Evolutionary conservation across 495 filamentous ascomycete genomes (phyloP).

Genomic region (Sphaerosporella brunnea): DNA sequence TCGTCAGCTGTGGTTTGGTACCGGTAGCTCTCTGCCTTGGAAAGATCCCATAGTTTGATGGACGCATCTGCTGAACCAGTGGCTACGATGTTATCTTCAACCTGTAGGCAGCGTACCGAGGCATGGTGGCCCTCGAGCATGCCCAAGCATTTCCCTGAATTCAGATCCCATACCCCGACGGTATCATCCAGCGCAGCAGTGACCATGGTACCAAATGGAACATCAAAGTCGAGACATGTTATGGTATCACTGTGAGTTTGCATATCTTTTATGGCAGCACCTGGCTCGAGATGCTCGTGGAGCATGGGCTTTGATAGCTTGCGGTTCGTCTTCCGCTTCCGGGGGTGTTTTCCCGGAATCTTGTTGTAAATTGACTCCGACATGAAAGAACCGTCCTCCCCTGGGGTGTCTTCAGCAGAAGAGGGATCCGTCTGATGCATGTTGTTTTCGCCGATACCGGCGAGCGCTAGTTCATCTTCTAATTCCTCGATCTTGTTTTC

Average conservation of each 20-base stretch:
- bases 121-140: constrained; percentile 85
- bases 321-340: constrained; percentile 47
- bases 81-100: constrained; percentile 88
- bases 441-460: constrained; percentile 29
- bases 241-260: constrained; percentile 77
- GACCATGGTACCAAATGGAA: constrained; percentile 86
- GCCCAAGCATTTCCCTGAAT: constrained; percentile 76
- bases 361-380: constrained; percentile 95
- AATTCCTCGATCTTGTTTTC: constrained; percentile 75
- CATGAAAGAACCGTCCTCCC: constrained; percentile 56
- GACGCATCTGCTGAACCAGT: constrained; percentile 94
- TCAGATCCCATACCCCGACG: constrained; percentile 94
- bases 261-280: constrained; percentile 71
- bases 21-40: constrained; percentile 40
- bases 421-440: constrained; percentile 37
- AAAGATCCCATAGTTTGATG: constrained; percentile 86
- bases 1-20: constrained; percentile 38
- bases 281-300: constrained; percentile 88
- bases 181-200: constrained; percentile 92
- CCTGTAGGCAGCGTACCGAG: constrained; percentile 79
- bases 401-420: constrained; percentile 36
- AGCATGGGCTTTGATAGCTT: constrained; percentile 80
- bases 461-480: constrained; percentile 39
- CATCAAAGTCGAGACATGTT: constrained; percentile 86
- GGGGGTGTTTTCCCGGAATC: constrained; percentile 35